Percentiles rank a stretch among this genome's conserved stretches.
Evolutionary conservation across 2,329 filamentous ascomycete genomes (phyloP).

Genomic region (Pleoardoris graminearum): DNA sequence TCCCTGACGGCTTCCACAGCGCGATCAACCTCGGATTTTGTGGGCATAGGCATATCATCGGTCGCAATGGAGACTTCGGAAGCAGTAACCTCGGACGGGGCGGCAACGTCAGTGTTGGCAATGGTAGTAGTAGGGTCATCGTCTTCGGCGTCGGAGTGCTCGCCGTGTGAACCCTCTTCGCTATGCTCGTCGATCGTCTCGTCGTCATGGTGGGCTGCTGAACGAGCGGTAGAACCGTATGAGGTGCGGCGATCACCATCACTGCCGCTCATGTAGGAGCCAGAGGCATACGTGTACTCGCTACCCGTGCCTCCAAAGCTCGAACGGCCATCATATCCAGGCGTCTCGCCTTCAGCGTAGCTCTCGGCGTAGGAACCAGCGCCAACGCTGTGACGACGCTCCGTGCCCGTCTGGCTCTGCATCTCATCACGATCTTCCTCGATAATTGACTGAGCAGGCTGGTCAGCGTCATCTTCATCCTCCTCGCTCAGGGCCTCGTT

Average conservation of each 20-base stretch:
- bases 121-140: slow-evolving; percentile 34
- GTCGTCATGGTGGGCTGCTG: slow-evolving; percentile 33
- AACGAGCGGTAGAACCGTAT: slow-evolving; percentile 45
- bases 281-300: slow-evolving; percentile 53
- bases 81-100: slow-evolving; percentile 27
- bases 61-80: slow-evolving; percentile 27
- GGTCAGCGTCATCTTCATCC: slow-evolving; percentile 43
- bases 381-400: slow-evolving; percentile 44
- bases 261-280: slow-evolving; percentile 54
- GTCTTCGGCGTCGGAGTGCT: slow-evolving; percentile 37
- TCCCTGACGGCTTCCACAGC: slow-evolving; percentile 36
- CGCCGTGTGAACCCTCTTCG: slow-evolving; percentile 15
- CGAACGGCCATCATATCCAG: slow-evolving; percentile 43
- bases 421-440: slow-evolving; percentile 35
- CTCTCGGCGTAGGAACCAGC: slow-evolving; percentile 41
- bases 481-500: slow-evolving; percentile 52
- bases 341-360: slow-evolving; percentile 40
- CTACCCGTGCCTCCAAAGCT: slow-evolving; percentile 48
- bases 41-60: slow-evolving; percentile 29
- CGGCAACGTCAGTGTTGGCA: slow-evolving; percentile 1
- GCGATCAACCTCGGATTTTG: slow-evolving; percentile 36
- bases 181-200: slow-evolving; percentile 38
- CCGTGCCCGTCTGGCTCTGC: slow-evolving; percentile 45
- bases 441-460: slow-evolving; percentile 26
- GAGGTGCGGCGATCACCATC: slow-evolving; percentile 52